Base-by-base conservation (phyloP, 805 yeast genomes). In the Vanderwaltozyma polyspora region DNA sequence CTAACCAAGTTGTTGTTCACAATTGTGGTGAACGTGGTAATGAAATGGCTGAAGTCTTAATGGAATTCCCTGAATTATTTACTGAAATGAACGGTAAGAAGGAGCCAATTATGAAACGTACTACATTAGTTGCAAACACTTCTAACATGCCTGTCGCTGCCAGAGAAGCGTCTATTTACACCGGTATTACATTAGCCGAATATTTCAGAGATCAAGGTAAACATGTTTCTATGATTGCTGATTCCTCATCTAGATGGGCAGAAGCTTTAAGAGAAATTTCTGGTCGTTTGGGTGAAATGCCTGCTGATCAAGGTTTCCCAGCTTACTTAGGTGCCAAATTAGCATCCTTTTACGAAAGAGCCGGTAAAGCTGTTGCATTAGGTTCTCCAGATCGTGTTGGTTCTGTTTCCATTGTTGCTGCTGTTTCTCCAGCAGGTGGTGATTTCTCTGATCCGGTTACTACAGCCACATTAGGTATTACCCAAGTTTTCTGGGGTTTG, bases 251-350 rank as follows among this genome's bases (percentile, higher is more conserved):
- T 22, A 87, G 99, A 73, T 91, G 99, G 99, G 99, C 99, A 29
- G 99, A 91, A 71, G 99, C 99, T 42, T 74, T 91, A 60, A 87
- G 99, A 79, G 99, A 91, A 74, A 81, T 91, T 62, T 87, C 97
- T 34, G 99, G 99, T 75, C 94, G 99, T 75, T 72, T 91, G 62
- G 99, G 98, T 67, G 99, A 91, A 72, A 91, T 91, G 99, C 99
- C 99, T 60, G 99, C 99, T 42, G 99, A 91, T 67, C 98, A 93
- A 72, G 99, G 99, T 72, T 91, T 87, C 91, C 99, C 99, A 42
- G 99, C 99, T 34, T 91, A 91, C 62, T 72, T 91, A 62, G 98
- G 98, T 69, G 95, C 99, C 34, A 91, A 91, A 62, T 74, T 91
- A 54, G 97, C 99, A 38, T 89, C 97, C 37, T 91, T 91, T 76